Percentiles rank a stretch among this genome's conserved stretches.
phyloP scores from a whole-genome alignment of 148 eudicot genomes.

The Nyssa sinensis region DNA sequence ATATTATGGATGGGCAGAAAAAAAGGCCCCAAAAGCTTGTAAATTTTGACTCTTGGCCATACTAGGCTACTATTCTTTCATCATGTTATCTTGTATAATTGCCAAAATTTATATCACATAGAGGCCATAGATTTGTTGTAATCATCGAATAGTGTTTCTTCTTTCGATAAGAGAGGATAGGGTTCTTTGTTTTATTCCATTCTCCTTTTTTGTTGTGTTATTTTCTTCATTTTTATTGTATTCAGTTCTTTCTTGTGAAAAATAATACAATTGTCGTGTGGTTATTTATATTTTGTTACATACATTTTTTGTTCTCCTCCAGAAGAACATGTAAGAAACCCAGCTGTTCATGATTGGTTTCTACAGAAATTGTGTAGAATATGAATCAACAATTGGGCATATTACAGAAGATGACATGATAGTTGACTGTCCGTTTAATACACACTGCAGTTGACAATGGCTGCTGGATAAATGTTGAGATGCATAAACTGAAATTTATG shows the following conservation, averaged over 20 bases:
- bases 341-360: no score
- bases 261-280: no score
- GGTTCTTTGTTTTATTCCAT: not conserved
- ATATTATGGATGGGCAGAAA: not conserved
- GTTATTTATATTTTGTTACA: no score
- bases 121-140: not conserved
- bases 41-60: conserved; percentile 3
- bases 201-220: not conserved
- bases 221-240: not conserved
- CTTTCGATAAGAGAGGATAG: not conserved
- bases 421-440: no score
- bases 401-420: no score
- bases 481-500: no score
- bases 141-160: not conserved
- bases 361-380: no score
- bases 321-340: no score
- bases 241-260: not conserved
- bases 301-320: no score
- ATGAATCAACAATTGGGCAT: no score
- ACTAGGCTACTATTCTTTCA: conserved; percentile 9
- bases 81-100: conserved; percentile 1
- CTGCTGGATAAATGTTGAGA: no score
- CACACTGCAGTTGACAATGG: no score
- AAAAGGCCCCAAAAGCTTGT: not conserved
- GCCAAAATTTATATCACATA: not conserved